Percentiles rank a stretch among this genome's conserved stretches.
Conservation (phyloP, 78 protist species). For the Protostelium mycophagum region DNA sequence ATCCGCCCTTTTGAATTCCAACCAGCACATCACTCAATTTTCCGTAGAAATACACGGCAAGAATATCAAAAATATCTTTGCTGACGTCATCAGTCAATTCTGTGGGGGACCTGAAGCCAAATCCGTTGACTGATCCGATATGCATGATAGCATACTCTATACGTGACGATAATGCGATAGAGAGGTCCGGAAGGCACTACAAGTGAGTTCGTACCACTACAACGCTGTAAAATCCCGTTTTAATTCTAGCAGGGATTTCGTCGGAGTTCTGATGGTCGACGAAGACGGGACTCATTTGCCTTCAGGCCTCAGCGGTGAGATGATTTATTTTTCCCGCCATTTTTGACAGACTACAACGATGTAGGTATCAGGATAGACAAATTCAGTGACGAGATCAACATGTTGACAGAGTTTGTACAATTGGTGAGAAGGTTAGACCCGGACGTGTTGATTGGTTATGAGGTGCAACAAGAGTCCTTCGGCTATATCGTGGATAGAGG, state of each 20-base stretch:
- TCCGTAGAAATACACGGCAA: slow-evolving; percentile 51
- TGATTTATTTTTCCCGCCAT: too few species aligned
- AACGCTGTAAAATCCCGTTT: background rate
- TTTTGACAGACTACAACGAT: background rate
- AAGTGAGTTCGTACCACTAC: too few species aligned
- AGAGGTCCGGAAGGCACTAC: slow-evolving; percentile 23
- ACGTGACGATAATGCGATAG: slow-evolving; percentile 49
- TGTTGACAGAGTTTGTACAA: slow-evolving; percentile 28
- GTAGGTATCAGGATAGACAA: background rate
- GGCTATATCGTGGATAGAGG: slow-evolving; percentile 83
- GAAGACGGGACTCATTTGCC: background rate
- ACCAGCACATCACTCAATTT: slow-evolving; percentile 53
- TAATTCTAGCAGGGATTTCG: slow-evolving; percentile 10
- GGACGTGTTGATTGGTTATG: slow-evolving; percentile 83
- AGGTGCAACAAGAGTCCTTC: slow-evolving; percentile 65
- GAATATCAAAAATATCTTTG: background rate
- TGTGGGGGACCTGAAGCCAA: slow-evolving; percentile 25
- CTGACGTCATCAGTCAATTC: slow-evolving; percentile 9
- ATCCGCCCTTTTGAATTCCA: slow-evolving; percentile 9
- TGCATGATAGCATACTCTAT: slow-evolving; percentile 33
- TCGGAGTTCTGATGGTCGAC: slow-evolving; percentile 41
- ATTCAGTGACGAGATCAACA: slow-evolving; percentile 17
- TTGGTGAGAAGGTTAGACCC: slow-evolving; percentile 68
- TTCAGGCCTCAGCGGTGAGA: slow-evolving; percentile 5
- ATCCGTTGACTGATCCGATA: slow-evolving; percentile 48